These are phyloP conservation scores for Candida ovalis DNA, from an alignment of 805 yeast genomes.

Conservation along the genomic window DNA sequence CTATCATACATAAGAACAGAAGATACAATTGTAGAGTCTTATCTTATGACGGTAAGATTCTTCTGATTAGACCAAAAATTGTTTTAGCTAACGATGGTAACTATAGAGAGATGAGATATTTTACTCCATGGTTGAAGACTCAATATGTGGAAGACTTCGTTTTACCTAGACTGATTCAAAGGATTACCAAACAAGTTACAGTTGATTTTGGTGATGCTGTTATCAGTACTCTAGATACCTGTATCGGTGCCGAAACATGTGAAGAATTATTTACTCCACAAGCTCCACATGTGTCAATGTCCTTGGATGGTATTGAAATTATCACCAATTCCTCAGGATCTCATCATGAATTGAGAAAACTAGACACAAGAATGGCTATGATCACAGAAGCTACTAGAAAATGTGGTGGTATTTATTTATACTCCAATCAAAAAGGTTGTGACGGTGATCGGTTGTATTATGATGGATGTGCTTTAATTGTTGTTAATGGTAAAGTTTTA, in stretches of 20 bases:
- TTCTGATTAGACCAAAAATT: slow-evolving; percentile 87
- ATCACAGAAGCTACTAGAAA: slow-evolving; percentile 91
- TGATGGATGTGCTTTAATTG: slow-evolving; percentile 95
- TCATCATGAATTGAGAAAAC: slow-evolving; percentile 93
- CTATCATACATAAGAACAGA: slow-evolving; percentile 80
- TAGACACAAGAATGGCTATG: slow-evolving; percentile 77
- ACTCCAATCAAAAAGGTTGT: slow-evolving; percentile 95
- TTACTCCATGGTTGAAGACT: slow-evolving; percentile 89
- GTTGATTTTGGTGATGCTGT: slow-evolving; percentile 92
- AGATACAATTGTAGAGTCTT: slow-evolving; percentile 89
- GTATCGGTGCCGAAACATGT: slow-evolving; percentile 96
- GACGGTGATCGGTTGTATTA: slow-evolving; percentile 97
- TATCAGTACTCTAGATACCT: slow-evolving; percentile 77
- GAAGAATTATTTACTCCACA: slow-evolving; percentile 97
- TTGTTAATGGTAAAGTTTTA: slow-evolving; percentile 84
- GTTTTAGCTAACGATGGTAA: slow-evolving; percentile 97
- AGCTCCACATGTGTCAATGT: slow-evolving; percentile 88
- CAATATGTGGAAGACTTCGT: slow-evolving; percentile 67
- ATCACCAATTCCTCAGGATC: slow-evolving; percentile 94
- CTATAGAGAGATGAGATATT: slow-evolving; percentile 95
- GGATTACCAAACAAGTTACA: slow-evolving; percentile 58
- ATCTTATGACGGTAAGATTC: slow-evolving; percentile 72
- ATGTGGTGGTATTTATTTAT: slow-evolving; percentile 94
- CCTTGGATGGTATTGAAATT: slow-evolving; percentile 96
- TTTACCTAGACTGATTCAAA: slow-evolving; percentile 68